These are phyloP conservation scores for Candida sp. DNA, from an alignment of 1,139 yeast species.

Conservation along the genomic window DNA sequence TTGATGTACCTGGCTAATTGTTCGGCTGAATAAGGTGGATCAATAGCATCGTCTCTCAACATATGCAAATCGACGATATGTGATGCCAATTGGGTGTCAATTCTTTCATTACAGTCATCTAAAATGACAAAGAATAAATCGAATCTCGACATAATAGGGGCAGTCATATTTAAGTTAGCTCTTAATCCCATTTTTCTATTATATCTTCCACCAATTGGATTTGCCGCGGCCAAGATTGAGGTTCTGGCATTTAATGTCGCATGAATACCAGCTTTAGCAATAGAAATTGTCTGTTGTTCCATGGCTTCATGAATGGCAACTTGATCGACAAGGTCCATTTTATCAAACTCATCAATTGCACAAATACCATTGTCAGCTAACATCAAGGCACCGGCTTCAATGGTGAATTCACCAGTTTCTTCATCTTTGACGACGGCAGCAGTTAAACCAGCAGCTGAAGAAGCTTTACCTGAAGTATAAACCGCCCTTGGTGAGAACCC, in stretches of 20 bases:
- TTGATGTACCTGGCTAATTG: slow-evolving; percentile 86
- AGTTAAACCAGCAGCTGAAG: slow-evolving; percentile 98
- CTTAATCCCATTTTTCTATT: slow-evolving; percentile 82
- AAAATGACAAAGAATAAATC: slow-evolving; percentile 92
- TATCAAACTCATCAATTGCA: slow-evolving; percentile 98
- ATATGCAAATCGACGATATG: slow-evolving; percentile 94
- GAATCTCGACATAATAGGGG: slow-evolving; percentile 98
- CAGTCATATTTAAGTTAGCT: slow-evolving; percentile 94
- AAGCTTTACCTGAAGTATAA: slow-evolving; percentile 97
- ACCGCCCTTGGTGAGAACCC: slow-evolving; percentile 92
- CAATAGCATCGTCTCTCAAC: slow-evolving; percentile 85
- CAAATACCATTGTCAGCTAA: slow-evolving; percentile 98
- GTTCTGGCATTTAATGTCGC: slow-evolving; percentile 97
- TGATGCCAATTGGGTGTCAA: slow-evolving; percentile 85
- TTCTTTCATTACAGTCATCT: slow-evolving; percentile 91
- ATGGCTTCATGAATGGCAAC: slow-evolving; percentile 99
- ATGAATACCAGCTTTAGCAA: slow-evolving; percentile 98
- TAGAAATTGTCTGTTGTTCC: slow-evolving; percentile 99
- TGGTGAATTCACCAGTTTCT: slow-evolving; percentile 96
- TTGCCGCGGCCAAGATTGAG: slow-evolving; percentile 95
- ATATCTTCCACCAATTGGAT: slow-evolving; percentile 94
- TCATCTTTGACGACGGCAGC: slow-evolving; percentile 98
- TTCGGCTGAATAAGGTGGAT: slow-evolving; percentile 88
- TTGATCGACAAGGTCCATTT: slow-evolving; percentile 94
- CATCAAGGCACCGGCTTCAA: slow-evolving; percentile 99